phyloP scores from a whole-genome alignment of 116 monocot species.

The Posidonia oceanica region DNA sequence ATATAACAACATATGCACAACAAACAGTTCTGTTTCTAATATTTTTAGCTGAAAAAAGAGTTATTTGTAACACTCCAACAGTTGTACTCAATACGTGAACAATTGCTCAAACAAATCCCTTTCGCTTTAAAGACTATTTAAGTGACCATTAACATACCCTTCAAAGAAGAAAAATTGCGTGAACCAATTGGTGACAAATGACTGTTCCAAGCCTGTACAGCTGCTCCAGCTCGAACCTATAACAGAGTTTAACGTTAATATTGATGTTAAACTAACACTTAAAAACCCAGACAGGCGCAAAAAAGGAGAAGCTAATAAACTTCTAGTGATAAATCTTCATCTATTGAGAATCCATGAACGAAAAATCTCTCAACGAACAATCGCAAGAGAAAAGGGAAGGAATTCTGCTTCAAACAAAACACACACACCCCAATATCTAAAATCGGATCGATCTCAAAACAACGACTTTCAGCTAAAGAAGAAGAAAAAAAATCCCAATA shows the following conservation, averaged over 20 bases:
- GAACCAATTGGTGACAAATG: conserved; percentile 7
- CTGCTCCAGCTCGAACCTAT: conserved; percentile 7
- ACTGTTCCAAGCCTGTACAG: conserved; percentile 5
- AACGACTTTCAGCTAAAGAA: not conserved
- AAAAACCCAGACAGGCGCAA: not conserved
- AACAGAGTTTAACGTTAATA: not conserved
- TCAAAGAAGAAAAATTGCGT: conserved; percentile 8
- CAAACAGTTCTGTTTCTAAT: not conserved
- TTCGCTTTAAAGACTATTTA: not conserved
- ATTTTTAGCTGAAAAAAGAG: not conserved
- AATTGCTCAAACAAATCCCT: not conserved
- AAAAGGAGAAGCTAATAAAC: not conserved
- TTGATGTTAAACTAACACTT: not conserved
- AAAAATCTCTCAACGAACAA: not conserved
- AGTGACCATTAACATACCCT: conserved; percentile 4
- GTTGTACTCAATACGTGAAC: not conserved
- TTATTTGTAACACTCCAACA: not conserved
- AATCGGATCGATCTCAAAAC: not conserved
- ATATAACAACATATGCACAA: no score
- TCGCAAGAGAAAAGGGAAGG: not conserved
- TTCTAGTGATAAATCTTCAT: not conserved
- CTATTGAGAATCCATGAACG: not conserved
- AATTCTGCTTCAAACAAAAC: not conserved
- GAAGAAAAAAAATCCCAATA: not conserved
- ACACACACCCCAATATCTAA: not conserved